These are phyloP conservation scores for Fusarium tricinctum DNA, from an alignment of 2,329 filamentous ascomycete species.

Conservation along the genomic window DNA sequence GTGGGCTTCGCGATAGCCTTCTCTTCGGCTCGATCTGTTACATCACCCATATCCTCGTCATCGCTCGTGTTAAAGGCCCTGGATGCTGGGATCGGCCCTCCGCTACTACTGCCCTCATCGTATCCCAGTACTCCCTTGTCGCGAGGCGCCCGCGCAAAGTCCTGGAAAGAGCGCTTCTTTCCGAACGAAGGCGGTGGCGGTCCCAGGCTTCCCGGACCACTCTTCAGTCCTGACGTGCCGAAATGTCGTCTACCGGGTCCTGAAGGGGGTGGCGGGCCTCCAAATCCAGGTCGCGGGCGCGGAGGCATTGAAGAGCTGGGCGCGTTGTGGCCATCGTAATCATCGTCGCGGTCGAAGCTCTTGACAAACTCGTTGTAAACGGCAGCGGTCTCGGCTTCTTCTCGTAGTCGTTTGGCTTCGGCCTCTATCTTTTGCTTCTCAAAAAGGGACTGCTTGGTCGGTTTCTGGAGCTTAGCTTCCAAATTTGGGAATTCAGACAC, in stretches of 20 bases:
- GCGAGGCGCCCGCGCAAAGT: slow-evolving; percentile 56
- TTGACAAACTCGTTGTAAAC: slow-evolving; percentile 91
- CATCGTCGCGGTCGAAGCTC: slow-evolving; percentile 75
- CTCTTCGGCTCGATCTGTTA: slow-evolving; percentile 64
- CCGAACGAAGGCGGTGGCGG: slow-evolving; percentile 63
- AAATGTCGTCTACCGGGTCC: slow-evolving; percentile 73
- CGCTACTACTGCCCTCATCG: slow-evolving; percentile 52
- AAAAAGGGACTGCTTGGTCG: slow-evolving; percentile 87
- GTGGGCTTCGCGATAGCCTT: slow-evolving; percentile 74
- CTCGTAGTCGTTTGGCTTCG: slow-evolving; percentile 86
- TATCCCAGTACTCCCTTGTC: slow-evolving; percentile 54
- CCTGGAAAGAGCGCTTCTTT: slow-evolving; percentile 67
- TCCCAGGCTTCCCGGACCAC: slow-evolving; percentile 74
- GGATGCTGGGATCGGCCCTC: slow-evolving; percentile 70
- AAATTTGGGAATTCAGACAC: slow-evolving; percentile 76
- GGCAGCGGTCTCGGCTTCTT: slow-evolving; percentile 88
- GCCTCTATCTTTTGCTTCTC: slow-evolving; percentile 91
- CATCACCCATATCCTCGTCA: slow-evolving; percentile 65
- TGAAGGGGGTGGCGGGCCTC: slow-evolving; percentile 44
- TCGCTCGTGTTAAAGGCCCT: slow-evolving; percentile 80
- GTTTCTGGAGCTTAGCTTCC: slow-evolving; percentile 82
- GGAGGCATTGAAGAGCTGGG: slow-evolving; percentile 30
- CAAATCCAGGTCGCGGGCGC: slow-evolving; percentile 50
- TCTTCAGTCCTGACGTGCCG: slow-evolving; percentile 67
- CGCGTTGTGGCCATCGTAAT: slow-evolving; percentile 52